A percentile compares a stretch with the other conserved stretches of the same genome.
These are phyloP conservation scores for Chlorella sorokiniana DNA, from an alignment of 139 green algal species.

Conservation along the genomic window DNA sequence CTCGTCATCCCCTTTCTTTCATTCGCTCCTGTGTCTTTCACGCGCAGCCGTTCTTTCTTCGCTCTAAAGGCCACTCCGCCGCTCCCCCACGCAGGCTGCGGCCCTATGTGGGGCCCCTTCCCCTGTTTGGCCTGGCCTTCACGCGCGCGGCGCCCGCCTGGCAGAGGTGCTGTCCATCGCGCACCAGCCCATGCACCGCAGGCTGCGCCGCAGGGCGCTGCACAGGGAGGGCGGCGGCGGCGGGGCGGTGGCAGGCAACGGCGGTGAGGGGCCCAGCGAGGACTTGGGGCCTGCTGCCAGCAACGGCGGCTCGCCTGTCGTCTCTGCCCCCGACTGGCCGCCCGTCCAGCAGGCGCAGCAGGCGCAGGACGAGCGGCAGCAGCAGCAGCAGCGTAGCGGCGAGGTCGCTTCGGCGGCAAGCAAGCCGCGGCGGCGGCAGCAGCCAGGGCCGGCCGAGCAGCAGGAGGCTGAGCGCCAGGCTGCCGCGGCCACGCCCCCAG, in stretches of 20 bases:
- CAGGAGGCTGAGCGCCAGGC: neutral
- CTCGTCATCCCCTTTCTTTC: neutral
- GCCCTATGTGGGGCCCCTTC: neutral
- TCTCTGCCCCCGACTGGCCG: slow-evolving; percentile 30
- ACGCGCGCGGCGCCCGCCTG: neutral
- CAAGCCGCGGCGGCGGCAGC: no score
- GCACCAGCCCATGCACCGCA: neutral
- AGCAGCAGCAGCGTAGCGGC: neutral
- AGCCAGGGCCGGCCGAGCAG: no score
- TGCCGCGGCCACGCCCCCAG: neutral
- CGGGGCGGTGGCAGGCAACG: neutral
- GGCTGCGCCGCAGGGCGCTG: neutral
- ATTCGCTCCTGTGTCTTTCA: neutral
- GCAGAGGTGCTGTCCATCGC: slow-evolving; percentile 10
- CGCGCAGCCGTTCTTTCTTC: neutral
- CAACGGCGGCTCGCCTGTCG: neutral
- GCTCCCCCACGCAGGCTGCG: no score
- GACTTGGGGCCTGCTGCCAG: neutral
- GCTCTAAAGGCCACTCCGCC: no score
- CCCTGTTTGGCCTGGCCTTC: neutral
- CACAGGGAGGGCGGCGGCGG: neutral
- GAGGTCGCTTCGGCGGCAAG: neutral
- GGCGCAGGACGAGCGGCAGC: neutral
- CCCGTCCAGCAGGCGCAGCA: neutral
- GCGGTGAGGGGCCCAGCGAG: neutral